Conservation (phyloP, 768 basidiomycete species). For the Tulasnella sp. region DNA sequence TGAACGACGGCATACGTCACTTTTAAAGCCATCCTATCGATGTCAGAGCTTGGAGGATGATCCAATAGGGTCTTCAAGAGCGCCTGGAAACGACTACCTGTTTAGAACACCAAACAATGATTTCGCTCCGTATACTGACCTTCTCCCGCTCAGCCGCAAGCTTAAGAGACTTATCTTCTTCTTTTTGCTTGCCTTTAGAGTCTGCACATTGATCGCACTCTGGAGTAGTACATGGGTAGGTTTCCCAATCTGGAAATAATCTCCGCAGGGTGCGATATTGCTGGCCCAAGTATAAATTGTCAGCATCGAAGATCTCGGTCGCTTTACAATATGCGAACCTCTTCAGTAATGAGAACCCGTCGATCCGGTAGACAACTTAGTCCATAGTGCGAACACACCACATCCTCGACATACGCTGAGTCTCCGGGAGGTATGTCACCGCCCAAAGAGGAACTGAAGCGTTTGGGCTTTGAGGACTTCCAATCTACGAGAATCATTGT, state of each 20-base stretch:
- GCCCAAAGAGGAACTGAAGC: constrained; percentile 27
- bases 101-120: neutral
- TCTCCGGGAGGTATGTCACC: constrained; percentile 61
- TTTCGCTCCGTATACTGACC: constrained; percentile 31
- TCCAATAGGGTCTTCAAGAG: constrained; percentile 21
- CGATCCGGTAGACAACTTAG: constrained; percentile 45
- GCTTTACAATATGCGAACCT: no score
- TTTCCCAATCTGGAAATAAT: constrained; percentile 57
- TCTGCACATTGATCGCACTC: constrained; percentile 57
- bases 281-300: constrained; percentile 28
- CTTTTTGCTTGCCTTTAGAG: constrained; percentile 43
- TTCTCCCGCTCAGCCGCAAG: constrained; percentile 65
- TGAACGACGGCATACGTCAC: constrained; percentile 50
- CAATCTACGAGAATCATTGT: constrained; percentile 46
- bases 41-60: no score
- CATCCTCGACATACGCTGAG: constrained; percentile 44
- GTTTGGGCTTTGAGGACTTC: constrained; percentile 50
- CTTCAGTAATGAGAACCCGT: constrained; percentile 51
- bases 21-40: constrained; percentile 36
- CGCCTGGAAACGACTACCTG: neutral
- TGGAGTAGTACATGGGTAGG: constrained; percentile 40
- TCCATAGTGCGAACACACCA: constrained; percentile 60
- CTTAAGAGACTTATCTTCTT: constrained; percentile 51
- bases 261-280: constrained; percentile 44
- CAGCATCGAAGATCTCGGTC: neutral